Evolutionary conservation across 768 basidiomycete species (phyloP), one percentile per base, ranked within the genome.

Genomic region (Termitomyces eurrhizus): DNA sequence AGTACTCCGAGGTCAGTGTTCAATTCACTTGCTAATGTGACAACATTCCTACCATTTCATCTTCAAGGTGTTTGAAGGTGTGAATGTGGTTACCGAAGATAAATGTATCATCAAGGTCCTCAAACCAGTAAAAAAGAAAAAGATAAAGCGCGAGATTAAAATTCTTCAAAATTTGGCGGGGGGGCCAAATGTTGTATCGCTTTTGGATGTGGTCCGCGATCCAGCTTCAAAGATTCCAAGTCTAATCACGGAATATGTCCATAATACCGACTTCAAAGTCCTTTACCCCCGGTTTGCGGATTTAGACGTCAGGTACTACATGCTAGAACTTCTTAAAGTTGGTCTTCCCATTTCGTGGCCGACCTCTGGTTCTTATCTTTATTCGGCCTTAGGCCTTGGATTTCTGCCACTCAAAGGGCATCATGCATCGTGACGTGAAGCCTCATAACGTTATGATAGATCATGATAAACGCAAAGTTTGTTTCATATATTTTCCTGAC

Each of bases 381-480:
- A 35, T 39, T 26, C 60, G 48, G 56, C 54, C 52, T 45, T 61
- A 93, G 92, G 96, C 96, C 4, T 78, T 98, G 71, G 96, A 98
- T 75, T 98, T 88, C 73, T 98, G 96, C 68, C 96, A 98, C 74
- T 98, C 96, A 35, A 94, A 95, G 68, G 96, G 96, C 9, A 98
- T 98, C 73, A 98, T 98, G 94, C 95, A 98, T 73, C 82, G 96
- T 66, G 96, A 98, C 72, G 96, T 98, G 60, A 98, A 98, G 72
- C 96, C 96, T 13, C 95, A 97, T 76, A 98, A 98, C 74, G 94
- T 98, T 57, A 98, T 98, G 95, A 98, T 98, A 74, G 96, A 98
- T 74, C 95, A 98, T 72, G 94, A 98, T 68, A 91, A 91, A 74
- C 88, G 93, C 72, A 93, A 95, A 80, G 95, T 93, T 69, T 62